A percentile compares a stretch with the other conserved stretches of the same genome.
phyloP scores from a whole-genome alignment of 2,329 filamentous ascomycete species.

The Cladosporium oxysporum region DNA sequence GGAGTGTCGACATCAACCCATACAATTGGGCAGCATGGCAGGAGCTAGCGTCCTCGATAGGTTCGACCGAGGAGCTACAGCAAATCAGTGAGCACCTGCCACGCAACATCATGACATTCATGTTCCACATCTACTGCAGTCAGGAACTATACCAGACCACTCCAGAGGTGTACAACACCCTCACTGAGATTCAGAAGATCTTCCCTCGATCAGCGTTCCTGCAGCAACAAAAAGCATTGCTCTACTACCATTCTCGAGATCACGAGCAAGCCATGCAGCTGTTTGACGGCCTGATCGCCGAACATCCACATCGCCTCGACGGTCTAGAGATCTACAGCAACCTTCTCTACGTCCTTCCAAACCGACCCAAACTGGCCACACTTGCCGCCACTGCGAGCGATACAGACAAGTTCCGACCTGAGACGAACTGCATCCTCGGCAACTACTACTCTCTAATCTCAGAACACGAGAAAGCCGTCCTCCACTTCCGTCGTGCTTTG shows the following conservation, averaged over 20 bases:
- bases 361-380: conserved; percentile 86
- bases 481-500: conserved; percentile 92
- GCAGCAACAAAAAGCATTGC: conserved; percentile 81
- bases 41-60: conserved; percentile 80
- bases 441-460: conserved; percentile 97
- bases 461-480: conserved; percentile 95
- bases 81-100: conserved; percentile 62
- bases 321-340: conserved; percentile 96
- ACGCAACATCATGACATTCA: conserved; percentile 86
- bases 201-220: conserved; percentile 90
- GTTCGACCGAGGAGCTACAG: conserved; percentile 76
- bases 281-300: conserved; percentile 61
- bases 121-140: conserved; percentile 89
- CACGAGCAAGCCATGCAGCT: conserved; percentile 57
- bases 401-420: conserved; percentile 93
- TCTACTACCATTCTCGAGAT: conserved; percentile 87
- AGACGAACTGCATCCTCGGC: conserved; percentile 94
- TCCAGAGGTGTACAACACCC: conserved; percentile 69
- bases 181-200: conserved; percentile 76
- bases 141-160: conserved; percentile 90
- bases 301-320: conserved; percentile 72
- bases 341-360: conserved; percentile 89
- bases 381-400: conserved; percentile 86
- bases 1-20: conserved; percentile 83
- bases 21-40: conserved; percentile 99